Conservation (phyloP, 2,329 filamentous ascomycete genomes). For the Alternaria novae-zelandiae region DNA sequence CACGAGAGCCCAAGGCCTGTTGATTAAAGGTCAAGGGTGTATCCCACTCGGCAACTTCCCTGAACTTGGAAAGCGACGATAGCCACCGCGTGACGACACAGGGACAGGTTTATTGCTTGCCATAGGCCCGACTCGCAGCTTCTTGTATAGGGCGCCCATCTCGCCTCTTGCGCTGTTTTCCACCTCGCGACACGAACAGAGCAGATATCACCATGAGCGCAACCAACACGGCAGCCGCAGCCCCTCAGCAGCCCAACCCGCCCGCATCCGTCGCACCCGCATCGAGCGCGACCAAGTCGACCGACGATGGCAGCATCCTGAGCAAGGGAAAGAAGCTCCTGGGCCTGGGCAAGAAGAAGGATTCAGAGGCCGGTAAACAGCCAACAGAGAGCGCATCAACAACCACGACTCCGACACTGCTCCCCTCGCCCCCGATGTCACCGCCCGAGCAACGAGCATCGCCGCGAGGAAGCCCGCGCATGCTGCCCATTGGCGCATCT, state of each 20-base stretch:
- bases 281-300: conserved; percentile 27
- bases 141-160: not conserved
- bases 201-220: conserved; percentile 13
- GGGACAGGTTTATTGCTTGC: conserved; percentile 1
- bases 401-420: conserved; percentile 31
- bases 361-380: conserved; percentile 20
- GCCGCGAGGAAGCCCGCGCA: conserved; percentile 46
- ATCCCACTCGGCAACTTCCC: conserved; percentile 18
- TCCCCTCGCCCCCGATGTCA: conserved; percentile 43
- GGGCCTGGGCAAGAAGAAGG: conserved; percentile 47
- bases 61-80: conserved; percentile 10
- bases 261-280: conserved; percentile 24
- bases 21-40: conserved; percentile 12
- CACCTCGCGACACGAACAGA: not conserved
- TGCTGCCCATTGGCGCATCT: conserved; percentile 56
- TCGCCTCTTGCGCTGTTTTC: not conserved
- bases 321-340: conserved; percentile 48
- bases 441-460: conserved; percentile 38
- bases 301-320: conserved; percentile 34
- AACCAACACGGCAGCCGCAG: conserved; percentile 6
- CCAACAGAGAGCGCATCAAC: conserved; percentile 11
- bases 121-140: conserved; percentile 15
- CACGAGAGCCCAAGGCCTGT: not conserved
- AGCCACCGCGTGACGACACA: conserved; percentile 16
- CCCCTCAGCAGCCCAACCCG: conserved; percentile 14